Conservation (phyloP, 106 monocot species). For the Chionographis japonica region DNA sequence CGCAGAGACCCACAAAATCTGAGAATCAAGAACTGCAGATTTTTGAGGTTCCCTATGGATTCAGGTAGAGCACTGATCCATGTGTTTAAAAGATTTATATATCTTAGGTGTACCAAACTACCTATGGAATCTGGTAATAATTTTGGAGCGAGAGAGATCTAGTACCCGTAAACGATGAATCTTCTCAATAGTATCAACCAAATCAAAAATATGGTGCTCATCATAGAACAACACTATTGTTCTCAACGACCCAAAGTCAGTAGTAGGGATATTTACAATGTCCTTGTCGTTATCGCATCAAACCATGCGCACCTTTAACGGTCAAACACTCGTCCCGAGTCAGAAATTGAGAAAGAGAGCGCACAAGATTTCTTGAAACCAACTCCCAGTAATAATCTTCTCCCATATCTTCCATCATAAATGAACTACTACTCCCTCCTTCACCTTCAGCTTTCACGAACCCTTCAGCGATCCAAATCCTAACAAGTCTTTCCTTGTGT, state of each 20-base stretch:
- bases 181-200: neutral
- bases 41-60: constrained; percentile 11
- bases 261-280: too few species aligned
- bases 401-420: constrained; percentile 6
- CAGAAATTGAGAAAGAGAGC: constrained; percentile 2
- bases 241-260: constrained; percentile 4
- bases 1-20: neutral
- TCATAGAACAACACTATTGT: constrained; percentile 1
- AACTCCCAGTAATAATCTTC: constrained; percentile 8
- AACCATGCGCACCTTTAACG: neutral
- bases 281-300: too few species aligned
- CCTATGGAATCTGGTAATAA: constrained; percentile 13
- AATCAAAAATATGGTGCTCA: too few species aligned
- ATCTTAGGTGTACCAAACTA: constrained; percentile 13
- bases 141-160: neutral
- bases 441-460: neutral
- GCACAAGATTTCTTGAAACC: constrained; percentile 11
- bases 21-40: constrained; percentile 14
- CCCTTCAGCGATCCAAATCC: constrained; percentile 1
- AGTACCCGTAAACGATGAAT: constrained; percentile 13
- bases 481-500: too few species aligned
- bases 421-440: neutral
- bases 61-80: constrained; percentile 6
- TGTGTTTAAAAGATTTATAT: neutral
- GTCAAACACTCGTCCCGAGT: neutral